Percentiles rank a stretch among this genome's conserved stretches.
phyloP scores from a whole-genome alignment of 495 filamentous ascomycete species.

The Cladorrhinum samala region DNA sequence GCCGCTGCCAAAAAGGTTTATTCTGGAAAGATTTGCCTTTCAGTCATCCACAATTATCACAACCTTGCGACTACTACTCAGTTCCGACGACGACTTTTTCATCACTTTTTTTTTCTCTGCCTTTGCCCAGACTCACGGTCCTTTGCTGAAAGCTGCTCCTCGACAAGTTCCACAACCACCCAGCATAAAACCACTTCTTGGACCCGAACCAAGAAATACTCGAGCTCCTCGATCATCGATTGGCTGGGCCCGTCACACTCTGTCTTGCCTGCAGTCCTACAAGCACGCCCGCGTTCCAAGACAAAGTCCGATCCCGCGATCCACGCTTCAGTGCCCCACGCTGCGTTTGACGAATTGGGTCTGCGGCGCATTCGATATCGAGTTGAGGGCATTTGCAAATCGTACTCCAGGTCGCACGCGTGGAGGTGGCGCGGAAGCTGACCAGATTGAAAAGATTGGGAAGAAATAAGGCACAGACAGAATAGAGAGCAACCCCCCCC shows the following conservation, averaged over 20 bases:
- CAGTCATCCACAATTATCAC: too few species aligned
- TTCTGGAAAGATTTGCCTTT: background rate
- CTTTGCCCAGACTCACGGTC: too few species aligned
- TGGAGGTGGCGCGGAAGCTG: background rate
- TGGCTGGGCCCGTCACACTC: too few species aligned
- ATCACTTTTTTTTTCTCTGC: background rate
- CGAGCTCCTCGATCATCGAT: background rate
- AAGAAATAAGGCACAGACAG: background rate
- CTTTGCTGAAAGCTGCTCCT: too few species aligned
- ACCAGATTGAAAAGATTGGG: background rate
- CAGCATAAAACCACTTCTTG: background rate
- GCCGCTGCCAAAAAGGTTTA: background rate
- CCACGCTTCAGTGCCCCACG: background rate
- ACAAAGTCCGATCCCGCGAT: slow-evolving; percentile 1
- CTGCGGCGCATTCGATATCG: too few species aligned
- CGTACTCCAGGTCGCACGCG: too few species aligned
- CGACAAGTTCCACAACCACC: background rate
- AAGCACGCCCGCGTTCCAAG: background rate
- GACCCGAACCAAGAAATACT: background rate
- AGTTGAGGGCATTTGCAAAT: too few species aligned
- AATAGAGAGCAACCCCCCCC: too few species aligned
- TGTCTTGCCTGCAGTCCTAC: too few species aligned
- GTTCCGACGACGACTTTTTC: too few species aligned
- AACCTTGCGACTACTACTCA: too few species aligned
- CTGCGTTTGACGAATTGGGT: background rate